Conservation (phyloP, 768 basidiomycete genomes). For the Leccinum ochraceum region DNA sequence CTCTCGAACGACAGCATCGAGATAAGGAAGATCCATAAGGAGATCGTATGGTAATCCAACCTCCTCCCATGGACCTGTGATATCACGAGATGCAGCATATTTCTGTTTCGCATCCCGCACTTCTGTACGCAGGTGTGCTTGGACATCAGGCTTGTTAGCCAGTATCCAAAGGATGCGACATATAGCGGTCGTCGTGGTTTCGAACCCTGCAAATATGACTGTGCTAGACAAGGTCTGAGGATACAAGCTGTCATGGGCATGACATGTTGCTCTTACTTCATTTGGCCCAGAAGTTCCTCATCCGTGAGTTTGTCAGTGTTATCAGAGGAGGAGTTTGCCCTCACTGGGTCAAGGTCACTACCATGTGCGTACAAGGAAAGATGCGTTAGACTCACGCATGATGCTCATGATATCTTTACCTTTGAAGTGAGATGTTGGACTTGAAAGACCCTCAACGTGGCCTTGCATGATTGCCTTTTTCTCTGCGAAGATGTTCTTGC, state of each 20-base stretch:
- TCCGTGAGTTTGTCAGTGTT: constrained; percentile 35
- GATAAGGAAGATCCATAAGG: constrained; percentile 44
- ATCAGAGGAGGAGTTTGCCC: constrained; percentile 33
- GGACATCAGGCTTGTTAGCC: constrained; percentile 31
- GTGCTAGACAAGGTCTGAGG: constrained; percentile 27
- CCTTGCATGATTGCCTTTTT: constrained; percentile 31
- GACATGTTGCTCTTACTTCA: constrained; percentile 31
- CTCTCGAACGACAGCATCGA: constrained; percentile 46
- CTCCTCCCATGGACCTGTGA: constrained; percentile 29
- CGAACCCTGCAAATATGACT: constrained; percentile 36
- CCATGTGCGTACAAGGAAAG: not conserved
- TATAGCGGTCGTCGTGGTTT: constrained; percentile 34
- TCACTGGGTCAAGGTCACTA: constrained; percentile 26
- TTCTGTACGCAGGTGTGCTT: constrained; percentile 36
- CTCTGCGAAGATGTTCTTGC: constrained; percentile 28
- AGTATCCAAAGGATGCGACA: constrained; percentile 37
- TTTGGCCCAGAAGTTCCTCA: constrained; percentile 39
- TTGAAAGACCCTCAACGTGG: constrained; percentile 7
- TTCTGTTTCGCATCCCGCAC: constrained; percentile 30
- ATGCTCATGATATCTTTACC: constrained; percentile 42
- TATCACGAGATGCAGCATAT: constrained; percentile 9
- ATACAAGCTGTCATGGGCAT: not conserved
- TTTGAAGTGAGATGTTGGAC: constrained; percentile 15
- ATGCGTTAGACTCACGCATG: constrained; percentile 32
- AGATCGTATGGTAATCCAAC: constrained; percentile 39